Evolutionary conservation across 305 asterid species (phyloP), one percentile per base, ranked within the genome.

Genomic region (Fraxinus latifolia): DNA sequence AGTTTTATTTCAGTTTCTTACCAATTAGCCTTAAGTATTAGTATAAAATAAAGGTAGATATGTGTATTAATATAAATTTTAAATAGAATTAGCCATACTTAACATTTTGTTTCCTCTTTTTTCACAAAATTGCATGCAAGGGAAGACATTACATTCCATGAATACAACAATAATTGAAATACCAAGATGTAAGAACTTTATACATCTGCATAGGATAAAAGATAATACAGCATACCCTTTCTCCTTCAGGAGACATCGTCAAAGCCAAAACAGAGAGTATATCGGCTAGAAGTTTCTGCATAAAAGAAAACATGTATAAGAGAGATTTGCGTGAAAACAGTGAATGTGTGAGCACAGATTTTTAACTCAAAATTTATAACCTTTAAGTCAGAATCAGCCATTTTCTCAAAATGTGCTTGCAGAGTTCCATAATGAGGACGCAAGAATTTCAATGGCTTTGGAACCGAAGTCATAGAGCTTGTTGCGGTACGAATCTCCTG

Each of bases 201-300:
- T 39, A 65, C 62, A 62, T 72, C 44, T 33, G 23, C 70, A 71
- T 58, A 67, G 17, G 58, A n/a, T 31, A 32, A 36, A 47, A 85
- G 62, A 68, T 60, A 53, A 79, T 50, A 77, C 5, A 74, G 77
- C 86, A 7, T 91, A 96, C 99, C 94, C 98, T 87, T 90, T 95
- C 96, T 84, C 98, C 99, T 89, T 96, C 98, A 47, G 98, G 97
- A 37, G 99, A 96, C 99, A 96, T 96, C 60, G 99, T 96, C 93
- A 95, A 87, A 47, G 99, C 99, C 94, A 96, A 85, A 83, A 96
- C 98, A 47, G 99, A 96, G 42, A 94, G 98, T 83, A 96, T 92
- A 86, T 96, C 99, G 3, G 99, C 98, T 47, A 96, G 89, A 79
- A 95, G 80, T 87, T 87, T 95, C 99, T 95, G 91, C 84, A 84